phyloP scores from a whole-genome alignment of 805 yeast species.

The Yamadazyma sp. region DNA sequence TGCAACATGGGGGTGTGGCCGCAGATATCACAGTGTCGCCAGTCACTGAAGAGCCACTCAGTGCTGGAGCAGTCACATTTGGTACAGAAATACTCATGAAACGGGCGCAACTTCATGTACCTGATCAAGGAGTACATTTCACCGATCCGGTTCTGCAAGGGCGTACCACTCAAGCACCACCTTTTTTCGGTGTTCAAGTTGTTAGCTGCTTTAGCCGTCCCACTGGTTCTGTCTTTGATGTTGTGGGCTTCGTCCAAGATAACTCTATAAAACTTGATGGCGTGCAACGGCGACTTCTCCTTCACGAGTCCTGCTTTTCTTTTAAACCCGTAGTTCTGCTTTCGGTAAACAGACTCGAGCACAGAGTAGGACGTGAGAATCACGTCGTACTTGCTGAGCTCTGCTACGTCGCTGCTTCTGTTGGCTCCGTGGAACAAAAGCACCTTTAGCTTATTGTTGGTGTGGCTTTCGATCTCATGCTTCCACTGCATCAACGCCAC shows the following conservation, averaged over 20 bases:
- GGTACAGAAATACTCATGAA: constrained; percentile 88
- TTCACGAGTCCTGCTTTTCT: constrained; percentile 69
- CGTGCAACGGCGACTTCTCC: constrained; percentile 74
- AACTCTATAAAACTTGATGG: constrained; percentile 76
- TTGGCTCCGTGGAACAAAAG: constrained; percentile 85
- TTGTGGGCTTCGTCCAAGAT: constrained; percentile 96
- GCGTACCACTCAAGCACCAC: constrained; percentile 96
- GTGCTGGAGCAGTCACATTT: constrained; percentile 81
- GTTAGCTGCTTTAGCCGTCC: constrained; percentile 91
- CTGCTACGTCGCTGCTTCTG: constrained; percentile 57
- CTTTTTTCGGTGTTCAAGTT: constrained; percentile 66
- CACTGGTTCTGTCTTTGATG: constrained; percentile 90
- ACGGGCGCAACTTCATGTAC: constrained; percentile 81
- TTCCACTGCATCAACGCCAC: constrained; percentile 99
- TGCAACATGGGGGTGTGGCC: constrained; percentile 94
- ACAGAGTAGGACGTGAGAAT: constrained; percentile 91
- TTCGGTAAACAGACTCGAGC: constrained; percentile 80
- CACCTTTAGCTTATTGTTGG: constrained; percentile 63
- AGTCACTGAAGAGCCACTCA: constrained; percentile 83
- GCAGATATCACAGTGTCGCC: constrained; percentile 82
- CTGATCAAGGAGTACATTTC: constrained; percentile 92
- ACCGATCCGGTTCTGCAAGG: constrained; percentile 93
- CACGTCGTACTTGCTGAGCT: constrained; percentile 67
- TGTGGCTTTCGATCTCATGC: constrained; percentile 83
- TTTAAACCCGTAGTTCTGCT: constrained; percentile 79